Conservation (phyloP, 371 early-diverging fungal species). For the Sporodiniella umbellata region DNA sequence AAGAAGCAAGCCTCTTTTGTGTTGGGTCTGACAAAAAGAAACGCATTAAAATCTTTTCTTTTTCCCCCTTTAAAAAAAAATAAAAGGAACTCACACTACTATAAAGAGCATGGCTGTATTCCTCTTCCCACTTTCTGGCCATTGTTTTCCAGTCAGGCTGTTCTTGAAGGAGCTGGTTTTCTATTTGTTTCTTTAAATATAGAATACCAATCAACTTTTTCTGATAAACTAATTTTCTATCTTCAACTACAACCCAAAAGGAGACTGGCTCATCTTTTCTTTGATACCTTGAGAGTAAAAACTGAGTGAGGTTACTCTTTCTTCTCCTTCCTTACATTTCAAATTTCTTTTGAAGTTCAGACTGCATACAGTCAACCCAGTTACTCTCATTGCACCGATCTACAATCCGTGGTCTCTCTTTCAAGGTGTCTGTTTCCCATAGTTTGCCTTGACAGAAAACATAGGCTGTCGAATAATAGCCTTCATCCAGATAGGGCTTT, state of each 20-base stretch:
- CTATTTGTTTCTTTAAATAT: constrained; percentile 14
- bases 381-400: constrained; percentile 13
- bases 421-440: constrained; percentile 52
- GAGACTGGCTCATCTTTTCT: constrained; percentile 8
- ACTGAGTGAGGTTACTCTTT: neutral
- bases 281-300: constrained; percentile 7
- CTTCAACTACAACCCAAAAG: constrained; percentile 19
- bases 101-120: constrained; percentile 10
- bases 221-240: constrained; percentile 17
- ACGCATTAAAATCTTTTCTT: too few species aligned
- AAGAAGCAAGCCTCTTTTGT: constrained; percentile 10
- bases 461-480: constrained; percentile 37
- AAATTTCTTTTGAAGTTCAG: constrained; percentile 7
- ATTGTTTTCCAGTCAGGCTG: constrained; percentile 16
- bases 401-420: constrained; percentile 21
- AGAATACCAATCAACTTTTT: constrained; percentile 9
- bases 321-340: constrained; percentile 5
- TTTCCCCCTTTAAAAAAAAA: neutral
- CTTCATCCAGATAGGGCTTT: neutral
- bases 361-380: constrained; percentile 10
- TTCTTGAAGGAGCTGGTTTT: constrained; percentile 8
- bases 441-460: constrained; percentile 31
- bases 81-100: constrained; percentile 18
- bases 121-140: constrained; percentile 18
- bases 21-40: constrained; percentile 11